Base-by-base conservation (phyloP, 2,329 filamentous ascomycete genomes). In the Cadophora sp. region DNA sequence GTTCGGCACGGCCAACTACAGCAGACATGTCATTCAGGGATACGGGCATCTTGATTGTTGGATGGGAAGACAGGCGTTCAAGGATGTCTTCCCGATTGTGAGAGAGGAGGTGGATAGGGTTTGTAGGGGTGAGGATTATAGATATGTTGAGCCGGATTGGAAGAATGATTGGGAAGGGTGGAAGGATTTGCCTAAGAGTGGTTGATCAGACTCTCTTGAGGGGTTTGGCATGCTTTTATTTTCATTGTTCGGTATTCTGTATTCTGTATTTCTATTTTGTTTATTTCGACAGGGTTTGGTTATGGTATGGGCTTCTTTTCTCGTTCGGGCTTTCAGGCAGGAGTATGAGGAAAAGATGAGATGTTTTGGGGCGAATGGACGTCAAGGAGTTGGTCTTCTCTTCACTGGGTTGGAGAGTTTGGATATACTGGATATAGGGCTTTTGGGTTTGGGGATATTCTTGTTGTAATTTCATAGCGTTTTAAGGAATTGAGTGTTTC, bases 1-100 rank as follows among this genome's bases (percentile, higher is more conserved):
- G 1, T 88, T 88, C 73, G 84, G 84, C 0, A 78, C 73, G 1
- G 75, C 76, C 8, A 77, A 82, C 72, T 89, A 88, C 75, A 78
- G 80, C 43, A 79, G 87, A 13, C 76, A 80, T 39, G 83, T 88
- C 4, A 80, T 89, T 5, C 82, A 83, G 1, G 84, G 84, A 16
- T 89, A 89, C 73, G 86, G 86, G 2, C 86, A 89, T 74, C 76
- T 89, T 47, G 87, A 89, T 78, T 84, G 83, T 73, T 89, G 85
- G 85, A 89, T 89, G 84, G 86, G 87, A 4, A 80, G 83, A 51
- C 82, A 85, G 64, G 84, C 85, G 3, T 87, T 83, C 80, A 83
- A 80, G 74, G 87, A 89, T 73, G 84, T 89, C 33, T 89, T 83
- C 72, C 86, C 86, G 0, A 80, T 85, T 60, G 80, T 89, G 9